Percentiles rank a stretch among this genome's conserved stretches.
Conservation (phyloP, 2,329 filamentous ascomycete genomes). For the Lachnellula hyalina region DNA sequence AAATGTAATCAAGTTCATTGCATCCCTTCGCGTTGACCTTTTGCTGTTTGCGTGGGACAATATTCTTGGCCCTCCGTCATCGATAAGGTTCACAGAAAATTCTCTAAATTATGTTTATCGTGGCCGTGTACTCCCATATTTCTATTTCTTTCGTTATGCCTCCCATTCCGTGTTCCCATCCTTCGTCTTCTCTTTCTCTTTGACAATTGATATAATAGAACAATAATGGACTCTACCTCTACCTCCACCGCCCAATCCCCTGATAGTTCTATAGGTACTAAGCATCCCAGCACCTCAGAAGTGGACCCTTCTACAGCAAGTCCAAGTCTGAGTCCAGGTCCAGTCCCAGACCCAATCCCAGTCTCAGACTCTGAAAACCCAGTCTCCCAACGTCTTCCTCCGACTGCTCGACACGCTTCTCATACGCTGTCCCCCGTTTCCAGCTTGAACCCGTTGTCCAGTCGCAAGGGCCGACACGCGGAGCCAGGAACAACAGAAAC, state of each 20-base stretch:
- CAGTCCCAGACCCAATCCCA: slow-evolving; percentile 6
- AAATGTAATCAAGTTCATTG: background rate
- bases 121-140: no score
- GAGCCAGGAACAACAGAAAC: slow-evolving; percentile 55
- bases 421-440: slow-evolving; percentile 44
- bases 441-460: slow-evolving; percentile 29
- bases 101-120: no score
- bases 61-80: no score
- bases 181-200: background rate
- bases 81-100: no score
- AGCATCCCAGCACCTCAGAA: slow-evolving; percentile 17
- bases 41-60: no score
- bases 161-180: background rate
- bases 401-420: slow-evolving; percentile 15
- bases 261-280: slow-evolving; percentile 15
- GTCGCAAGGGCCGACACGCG: slow-evolving; percentile 52
- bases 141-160: background rate
- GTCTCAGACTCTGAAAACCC: background rate
- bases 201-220: slow-evolving; percentile 1
- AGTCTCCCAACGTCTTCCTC: background rate
- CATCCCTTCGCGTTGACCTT: background rate
- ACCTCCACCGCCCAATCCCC: background rate
- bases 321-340: slow-evolving; percentile 5
- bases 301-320: slow-evolving; percentile 8
- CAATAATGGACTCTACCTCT: background rate